Conservation (phyloP, 2,329 filamentous ascomycete species). For the Akanthomyces lecanii region DNA sequence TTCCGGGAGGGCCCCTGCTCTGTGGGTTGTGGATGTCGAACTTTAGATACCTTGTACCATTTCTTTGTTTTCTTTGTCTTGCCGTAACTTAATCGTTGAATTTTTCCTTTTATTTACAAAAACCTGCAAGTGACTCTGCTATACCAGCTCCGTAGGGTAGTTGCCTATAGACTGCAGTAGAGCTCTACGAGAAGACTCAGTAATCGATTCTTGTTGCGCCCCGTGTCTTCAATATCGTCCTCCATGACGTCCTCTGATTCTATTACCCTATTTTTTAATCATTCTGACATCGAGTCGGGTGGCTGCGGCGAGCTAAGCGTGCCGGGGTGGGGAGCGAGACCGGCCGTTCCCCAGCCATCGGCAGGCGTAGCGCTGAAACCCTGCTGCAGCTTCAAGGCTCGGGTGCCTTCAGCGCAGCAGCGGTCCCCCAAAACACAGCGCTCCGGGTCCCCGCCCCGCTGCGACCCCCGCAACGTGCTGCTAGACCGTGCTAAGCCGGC, state of each 20-base stretch:
- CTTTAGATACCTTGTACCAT: constrained; percentile 9
- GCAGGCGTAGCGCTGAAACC: neutral
- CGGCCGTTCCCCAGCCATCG: constrained; percentile 10
- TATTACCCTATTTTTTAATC: constrained; percentile 13
- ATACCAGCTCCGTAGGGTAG: neutral
- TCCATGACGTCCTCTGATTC: neutral
- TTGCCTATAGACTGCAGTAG: no score
- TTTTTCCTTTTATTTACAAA: neutral
- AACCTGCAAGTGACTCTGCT: neutral
- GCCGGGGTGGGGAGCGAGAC: constrained; percentile 6
- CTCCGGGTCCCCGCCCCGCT: neutral
- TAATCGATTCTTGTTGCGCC: no score
- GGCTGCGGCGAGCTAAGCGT: constrained; percentile 9
- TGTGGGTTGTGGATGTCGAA: constrained; percentile 1
- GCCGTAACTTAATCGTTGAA: neutral
- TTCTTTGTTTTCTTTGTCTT: neutral
- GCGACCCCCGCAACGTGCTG: constrained; percentile 1
- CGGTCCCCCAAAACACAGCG: constrained; percentile 5
- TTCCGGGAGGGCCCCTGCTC: neutral
- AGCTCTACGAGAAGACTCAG: no score
- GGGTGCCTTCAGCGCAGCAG: neutral
- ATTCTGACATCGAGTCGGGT: constrained; percentile 12
- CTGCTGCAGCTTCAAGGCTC: neutral
- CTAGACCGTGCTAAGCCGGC: constrained; percentile 13
- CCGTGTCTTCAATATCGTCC: neutral